A percentile compares a stretch with the other conserved stretches of the same genome.
Evolutionary conservation across 2,329 filamentous ascomycete species (phyloP).

Genomic region (Fusarium nematophilum): DNA sequence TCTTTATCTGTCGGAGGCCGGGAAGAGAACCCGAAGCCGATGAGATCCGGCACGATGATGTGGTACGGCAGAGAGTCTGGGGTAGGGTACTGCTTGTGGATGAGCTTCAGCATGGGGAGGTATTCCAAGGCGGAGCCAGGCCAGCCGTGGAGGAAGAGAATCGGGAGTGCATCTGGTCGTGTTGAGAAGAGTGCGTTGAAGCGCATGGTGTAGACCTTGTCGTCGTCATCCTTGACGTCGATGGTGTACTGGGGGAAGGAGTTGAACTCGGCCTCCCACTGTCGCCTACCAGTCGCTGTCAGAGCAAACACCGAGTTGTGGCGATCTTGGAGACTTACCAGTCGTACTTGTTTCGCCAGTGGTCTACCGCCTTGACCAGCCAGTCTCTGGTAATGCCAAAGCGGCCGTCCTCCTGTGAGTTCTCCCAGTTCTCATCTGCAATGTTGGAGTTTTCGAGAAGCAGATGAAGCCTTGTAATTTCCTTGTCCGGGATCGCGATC

Average conservation of each 20-base stretch:
- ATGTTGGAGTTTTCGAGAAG: neutral
- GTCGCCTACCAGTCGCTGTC: too few relatives aligned
- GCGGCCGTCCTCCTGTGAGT: neutral
- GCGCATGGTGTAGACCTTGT: constrained; percentile 13
- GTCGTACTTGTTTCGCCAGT: neutral
- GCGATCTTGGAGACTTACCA: too few relatives aligned
- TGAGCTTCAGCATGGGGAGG: constrained; percentile 20
- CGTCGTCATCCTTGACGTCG: constrained; percentile 12
- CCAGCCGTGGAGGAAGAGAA: constrained; percentile 31
- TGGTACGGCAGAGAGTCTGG: constrained; percentile 11
- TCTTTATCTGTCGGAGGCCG: constrained; percentile 3
- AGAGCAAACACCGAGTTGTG: too few relatives aligned
- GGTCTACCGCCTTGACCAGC: neutral
- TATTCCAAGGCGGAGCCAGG: constrained; percentile 32
- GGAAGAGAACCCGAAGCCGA: constrained; percentile 9
- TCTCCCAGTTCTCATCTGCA: neutral
- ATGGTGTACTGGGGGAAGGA: constrained; percentile 30
- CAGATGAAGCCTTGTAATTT: too few relatives aligned
- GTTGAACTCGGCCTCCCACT: constrained; percentile 30
- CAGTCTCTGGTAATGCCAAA: neutral
- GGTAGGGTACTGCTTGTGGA: neutral
- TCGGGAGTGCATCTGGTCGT: neutral
- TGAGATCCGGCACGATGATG: constrained; percentile 5
- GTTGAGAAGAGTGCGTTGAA: constrained; percentile 24
- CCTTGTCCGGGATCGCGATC: too few relatives aligned